These are phyloP conservation scores for Neurospora africana DNA, from an alignment of 495 filamentous ascomycete species.

Conservation along the genomic window DNA sequence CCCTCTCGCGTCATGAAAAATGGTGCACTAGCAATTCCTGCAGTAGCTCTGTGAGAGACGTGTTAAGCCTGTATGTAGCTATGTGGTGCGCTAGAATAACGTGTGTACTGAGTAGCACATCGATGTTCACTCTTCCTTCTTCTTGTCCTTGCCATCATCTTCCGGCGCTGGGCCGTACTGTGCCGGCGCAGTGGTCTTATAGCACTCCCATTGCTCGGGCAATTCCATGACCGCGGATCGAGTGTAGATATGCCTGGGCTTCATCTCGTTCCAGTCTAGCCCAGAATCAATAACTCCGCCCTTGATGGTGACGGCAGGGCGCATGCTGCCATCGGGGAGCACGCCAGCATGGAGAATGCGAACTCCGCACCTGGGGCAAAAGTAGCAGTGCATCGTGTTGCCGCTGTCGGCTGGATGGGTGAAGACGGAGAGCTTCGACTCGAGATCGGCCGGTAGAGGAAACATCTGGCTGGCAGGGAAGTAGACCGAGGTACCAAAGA, in stretches of 20 bases:
- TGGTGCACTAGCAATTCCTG: background rate
- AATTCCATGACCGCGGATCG: background rate
- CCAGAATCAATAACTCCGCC: constrained; percentile 37
- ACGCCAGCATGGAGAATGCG: constrained; percentile 33
- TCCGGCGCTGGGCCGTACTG: background rate
- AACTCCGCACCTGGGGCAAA: constrained; percentile 36
- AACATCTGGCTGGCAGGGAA: constrained; percentile 29
- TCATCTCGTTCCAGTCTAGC: constrained; percentile 8
- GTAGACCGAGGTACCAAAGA: constrained; percentile 43
- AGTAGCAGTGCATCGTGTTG: constrained; percentile 33
- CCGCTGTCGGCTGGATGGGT: constrained; percentile 31
- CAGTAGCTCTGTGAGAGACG: fast-evolving
- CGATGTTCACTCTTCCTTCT: background rate
- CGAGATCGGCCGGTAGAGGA: constrained; percentile 29
- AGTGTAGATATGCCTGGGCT: background rate
- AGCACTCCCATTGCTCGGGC: background rate
- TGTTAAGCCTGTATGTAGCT: no score
- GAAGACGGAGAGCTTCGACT: constrained; percentile 20
- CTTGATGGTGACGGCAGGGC: constrained; percentile 32
- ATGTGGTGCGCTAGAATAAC: no score
- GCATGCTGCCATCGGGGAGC: constrained; percentile 20
- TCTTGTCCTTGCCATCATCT: background rate
- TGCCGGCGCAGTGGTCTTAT: background rate
- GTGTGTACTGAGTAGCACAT: no score
- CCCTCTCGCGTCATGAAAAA: background rate